A percentile compares a stretch with the other conserved stretches of the same genome.
These are phyloP conservation scores for Aphanomyces stellatus DNA, from an alignment of 352 stramenopile species.

Conservation along the genomic window DNA sequence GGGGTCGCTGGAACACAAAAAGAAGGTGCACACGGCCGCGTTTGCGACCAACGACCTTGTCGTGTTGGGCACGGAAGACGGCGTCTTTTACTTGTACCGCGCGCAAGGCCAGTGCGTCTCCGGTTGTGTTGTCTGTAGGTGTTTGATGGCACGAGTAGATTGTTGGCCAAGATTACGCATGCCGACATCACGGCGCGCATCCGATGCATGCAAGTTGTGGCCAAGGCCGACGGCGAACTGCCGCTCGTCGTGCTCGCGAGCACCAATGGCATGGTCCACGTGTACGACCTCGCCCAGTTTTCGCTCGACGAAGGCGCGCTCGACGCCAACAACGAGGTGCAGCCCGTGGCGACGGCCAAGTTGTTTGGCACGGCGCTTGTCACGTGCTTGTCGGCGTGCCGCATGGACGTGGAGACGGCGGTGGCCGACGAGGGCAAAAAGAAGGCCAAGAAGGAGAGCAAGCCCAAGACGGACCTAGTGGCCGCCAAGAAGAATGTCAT, in stretches of 20 bases:
- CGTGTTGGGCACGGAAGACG: conserved; percentile 69
- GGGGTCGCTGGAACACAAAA: conserved; percentile 52
- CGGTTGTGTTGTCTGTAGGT: too few species aligned
- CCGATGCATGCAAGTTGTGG: conserved; percentile 64
- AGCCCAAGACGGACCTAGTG: conserved; percentile 26
- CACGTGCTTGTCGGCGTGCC: conserved; percentile 61
- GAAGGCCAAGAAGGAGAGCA: conserved; percentile 33
- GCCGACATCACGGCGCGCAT: conserved; percentile 58
- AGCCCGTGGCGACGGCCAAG: conserved; percentile 48
- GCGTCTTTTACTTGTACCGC: conserved; percentile 78
- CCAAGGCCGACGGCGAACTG: conserved; percentile 42
- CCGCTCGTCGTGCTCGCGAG: conserved; percentile 69
- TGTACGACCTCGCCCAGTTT: conserved; percentile 71
- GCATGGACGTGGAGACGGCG: conserved; percentile 21
- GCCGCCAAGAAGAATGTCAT: conserved; percentile 23
- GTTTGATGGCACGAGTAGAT: too few species aligned
- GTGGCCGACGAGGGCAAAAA: conserved; percentile 18
- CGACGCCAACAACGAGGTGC: conserved; percentile 27
- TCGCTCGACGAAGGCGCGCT: conserved; percentile 47
- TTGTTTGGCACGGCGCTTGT: conserved; percentile 65
- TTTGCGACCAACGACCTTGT: conserved; percentile 71
- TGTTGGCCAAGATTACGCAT: conserved; percentile 62
- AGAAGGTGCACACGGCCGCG: conserved; percentile 65
- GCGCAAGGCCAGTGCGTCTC: conserved; percentile 41
- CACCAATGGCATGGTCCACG: conserved; percentile 62